Conservation (phyloP, 805 yeast genomes). For the Lipomyces starkeyi region DNA sequence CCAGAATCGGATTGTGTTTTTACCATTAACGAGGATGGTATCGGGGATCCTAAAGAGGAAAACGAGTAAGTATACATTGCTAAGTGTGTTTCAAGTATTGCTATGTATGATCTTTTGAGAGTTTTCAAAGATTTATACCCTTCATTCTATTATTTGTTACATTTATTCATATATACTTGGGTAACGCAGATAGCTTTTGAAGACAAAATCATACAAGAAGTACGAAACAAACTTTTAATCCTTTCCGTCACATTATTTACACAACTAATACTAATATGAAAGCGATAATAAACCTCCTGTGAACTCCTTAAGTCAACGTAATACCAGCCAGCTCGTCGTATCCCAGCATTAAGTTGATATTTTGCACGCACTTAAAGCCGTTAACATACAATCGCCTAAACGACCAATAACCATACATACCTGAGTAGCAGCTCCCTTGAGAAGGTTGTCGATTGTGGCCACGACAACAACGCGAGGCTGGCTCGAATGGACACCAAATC, state of each 20-base stretch:
- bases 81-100: neutral
- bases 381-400: neutral
- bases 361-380: slow-evolving; percentile 70
- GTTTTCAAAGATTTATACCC: neutral
- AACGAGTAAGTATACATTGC: slow-evolving; percentile 48
- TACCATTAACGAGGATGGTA: slow-evolving; percentile 95
- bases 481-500: slow-evolving; percentile 88
- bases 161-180: neutral
- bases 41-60: slow-evolving; percentile 91
- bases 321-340: slow-evolving; percentile 96
- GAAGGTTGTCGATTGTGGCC: slow-evolving; percentile 92
- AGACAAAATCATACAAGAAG: neutral
- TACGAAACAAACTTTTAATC: neutral
- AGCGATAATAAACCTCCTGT: slow-evolving; percentile 10
- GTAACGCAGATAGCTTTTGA: neutral
- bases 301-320: slow-evolving; percentile 56
- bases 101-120: neutral
- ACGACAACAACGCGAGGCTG: slow-evolving; percentile 91
- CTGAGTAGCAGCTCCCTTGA: slow-evolving; percentile 99
- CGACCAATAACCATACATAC: neutral
- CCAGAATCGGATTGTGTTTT: slow-evolving; percentile 95
- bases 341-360: slow-evolving; percentile 86
- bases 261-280: neutral
- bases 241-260: neutral
- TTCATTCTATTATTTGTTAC: neutral